phyloP scores from a whole-genome alignment of 352 stramenopile species.

The Thraustochytrium sp. region DNA sequence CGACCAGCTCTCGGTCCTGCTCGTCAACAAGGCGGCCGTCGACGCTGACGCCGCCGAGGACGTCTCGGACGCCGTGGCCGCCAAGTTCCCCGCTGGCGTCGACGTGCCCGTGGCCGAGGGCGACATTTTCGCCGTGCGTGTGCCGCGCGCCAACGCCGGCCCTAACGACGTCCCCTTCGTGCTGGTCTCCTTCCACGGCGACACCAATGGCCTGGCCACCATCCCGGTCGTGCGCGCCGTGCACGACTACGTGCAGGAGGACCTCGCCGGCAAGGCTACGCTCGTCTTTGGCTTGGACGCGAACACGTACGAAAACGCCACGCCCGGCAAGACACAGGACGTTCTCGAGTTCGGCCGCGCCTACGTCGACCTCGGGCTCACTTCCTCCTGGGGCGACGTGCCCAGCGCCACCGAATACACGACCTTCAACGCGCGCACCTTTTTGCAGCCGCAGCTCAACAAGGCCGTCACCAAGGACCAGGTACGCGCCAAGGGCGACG shows the following conservation, averaged over 20 bases:
- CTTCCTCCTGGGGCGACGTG: constrained; percentile 64
- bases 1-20: constrained; percentile 74
- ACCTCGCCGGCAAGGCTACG: constrained; percentile 42
- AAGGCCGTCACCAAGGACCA: constrained; percentile 57
- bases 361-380: constrained; percentile 57
- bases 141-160: background rate
- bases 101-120: constrained; percentile 62
- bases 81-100: constrained; percentile 53
- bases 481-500: constrained; percentile 61
- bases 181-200: constrained; percentile 69
- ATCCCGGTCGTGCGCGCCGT: constrained; percentile 64
- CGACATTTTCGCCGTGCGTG: constrained; percentile 61
- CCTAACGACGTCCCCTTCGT: constrained; percentile 55
- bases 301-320: constrained; percentile 68
- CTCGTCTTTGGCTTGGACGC: constrained; percentile 73
- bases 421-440: constrained; percentile 70
- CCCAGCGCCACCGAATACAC: constrained; percentile 65
- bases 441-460: constrained; percentile 68
- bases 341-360: constrained; percentile 62
- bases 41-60: constrained; percentile 55
- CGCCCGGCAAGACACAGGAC: constrained; percentile 61
- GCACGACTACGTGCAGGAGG: constrained; percentile 53
- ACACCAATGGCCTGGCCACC: constrained; percentile 70
- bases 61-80: constrained; percentile 60
- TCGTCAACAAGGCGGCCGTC: constrained; percentile 64